Base-by-base conservation (phyloP, 2,329 filamentous ascomycete genomes). In the Colletotrichum plurivorum region DNA sequence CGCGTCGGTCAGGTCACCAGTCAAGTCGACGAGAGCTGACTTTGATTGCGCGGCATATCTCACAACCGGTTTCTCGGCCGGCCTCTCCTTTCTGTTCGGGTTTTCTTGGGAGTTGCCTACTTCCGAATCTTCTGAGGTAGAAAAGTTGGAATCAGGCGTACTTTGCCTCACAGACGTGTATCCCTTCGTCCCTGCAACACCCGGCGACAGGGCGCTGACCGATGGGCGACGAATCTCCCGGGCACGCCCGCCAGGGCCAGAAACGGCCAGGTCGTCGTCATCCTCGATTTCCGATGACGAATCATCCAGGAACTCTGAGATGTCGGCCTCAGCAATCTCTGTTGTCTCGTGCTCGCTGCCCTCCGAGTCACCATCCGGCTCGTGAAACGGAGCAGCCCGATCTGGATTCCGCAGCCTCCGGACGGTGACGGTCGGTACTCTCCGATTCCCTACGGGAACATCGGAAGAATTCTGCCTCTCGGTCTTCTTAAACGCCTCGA, bases 281-380 rank as follows among this genome's bases (percentile, higher is more conserved):
- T 56, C 56, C 16, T 69, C 66, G 8, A 51, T 20, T 9, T 69
- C 61, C 13, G 67, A 67, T 9, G 36, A 15, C 8, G 67, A 65
- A 16, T 67, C 63, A 10, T 41, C 53, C 15, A 67, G 60, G 31
- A 66, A 69, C 10, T 69, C 67, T 1, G 67, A 69, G 18, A 66
- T 67, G 13, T 67, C 67, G 12, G 62, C 66, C 31, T 69, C 66
- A n/a, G 62, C 59, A n/a, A 69, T 69, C 20, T 69, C 62, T 5
- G 62, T 67, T 18, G 57, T 41, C 55, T 69, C 67, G 13, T 55
- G 15, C 4, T 49, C 31, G 62, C 51, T 67, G 13, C 55, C 45
- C 5, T 43, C 55, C 12, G 67, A 61, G 36, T 48, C 51, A 3
- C 61, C 55, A 13, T 45, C 67, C 7, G 18, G 18, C 12, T 39